Evolutionary conservation across 2,329 filamentous ascomycete species (phyloP).

Genomic region (Aphanocladium album): DNA sequence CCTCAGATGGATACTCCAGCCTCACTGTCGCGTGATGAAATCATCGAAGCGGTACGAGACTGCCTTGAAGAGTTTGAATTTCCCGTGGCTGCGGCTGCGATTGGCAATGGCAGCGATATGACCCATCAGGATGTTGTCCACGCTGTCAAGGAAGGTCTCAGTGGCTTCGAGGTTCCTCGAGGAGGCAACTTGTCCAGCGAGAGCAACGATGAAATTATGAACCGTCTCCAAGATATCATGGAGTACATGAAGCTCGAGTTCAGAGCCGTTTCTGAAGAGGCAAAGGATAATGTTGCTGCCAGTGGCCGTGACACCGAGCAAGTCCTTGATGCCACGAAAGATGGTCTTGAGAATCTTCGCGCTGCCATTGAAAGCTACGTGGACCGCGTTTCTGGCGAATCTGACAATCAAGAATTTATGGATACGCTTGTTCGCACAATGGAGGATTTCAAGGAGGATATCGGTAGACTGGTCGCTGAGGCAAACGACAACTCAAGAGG

Average conservation of each 20-base stretch:
- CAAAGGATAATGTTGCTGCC: constrained; percentile 73
- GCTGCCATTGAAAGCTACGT: constrained; percentile 77
- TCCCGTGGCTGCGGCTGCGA: constrained; percentile 54
- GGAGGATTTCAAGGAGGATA: constrained; percentile 61
- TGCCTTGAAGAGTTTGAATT: constrained; percentile 83
- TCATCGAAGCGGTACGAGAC: constrained; percentile 77
- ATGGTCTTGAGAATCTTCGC: constrained; percentile 77
- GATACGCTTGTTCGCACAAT: constrained; percentile 61
- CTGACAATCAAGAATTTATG: constrained; percentile 73
- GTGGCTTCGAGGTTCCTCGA: constrained; percentile 42
- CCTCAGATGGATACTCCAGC: constrained; percentile 66
- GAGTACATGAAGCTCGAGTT: constrained; percentile 56
- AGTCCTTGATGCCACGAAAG: constrained; percentile 79
- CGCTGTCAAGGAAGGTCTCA: constrained; percentile 57
- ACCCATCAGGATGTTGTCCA: constrained; percentile 59
- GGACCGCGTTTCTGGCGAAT: constrained; percentile 62
- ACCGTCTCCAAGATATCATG: constrained; percentile 61
- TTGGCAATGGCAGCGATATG: constrained; percentile 44
- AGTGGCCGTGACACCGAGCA: constrained; percentile 82
- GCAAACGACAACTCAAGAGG: constrained; percentile 52
- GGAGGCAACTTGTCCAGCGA: constrained; percentile 35
- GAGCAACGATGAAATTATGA: constrained; percentile 46
- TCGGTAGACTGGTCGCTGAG: constrained; percentile 55
- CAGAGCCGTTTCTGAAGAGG: constrained; percentile 54
- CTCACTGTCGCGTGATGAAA: constrained; percentile 71